Percentiles rank a stretch among this genome's conserved stretches.
phyloP scores from a whole-genome alignment of 768 basidiomycete genomes.

The Phylloporus scabripes region DNA sequence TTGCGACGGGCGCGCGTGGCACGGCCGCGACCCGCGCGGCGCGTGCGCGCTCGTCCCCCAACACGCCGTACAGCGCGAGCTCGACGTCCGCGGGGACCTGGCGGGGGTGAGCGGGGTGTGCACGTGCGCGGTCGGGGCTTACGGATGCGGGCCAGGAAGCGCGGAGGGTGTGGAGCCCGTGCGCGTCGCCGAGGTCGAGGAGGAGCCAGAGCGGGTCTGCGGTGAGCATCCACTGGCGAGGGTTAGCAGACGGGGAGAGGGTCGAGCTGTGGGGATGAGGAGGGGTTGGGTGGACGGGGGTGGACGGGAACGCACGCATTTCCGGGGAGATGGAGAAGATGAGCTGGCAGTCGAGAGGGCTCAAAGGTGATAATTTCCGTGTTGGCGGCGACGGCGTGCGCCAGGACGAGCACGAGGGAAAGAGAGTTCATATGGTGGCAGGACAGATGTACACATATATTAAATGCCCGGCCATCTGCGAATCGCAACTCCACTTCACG shows the following conservation, averaged over 20 bases:
- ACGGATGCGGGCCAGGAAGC: conserved; percentile 55
- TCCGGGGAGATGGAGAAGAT: conserved; percentile 20
- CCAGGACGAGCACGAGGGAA: conserved; percentile 15
- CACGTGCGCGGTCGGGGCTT: conserved; percentile 12
- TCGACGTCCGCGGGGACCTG: conserved; percentile 30
- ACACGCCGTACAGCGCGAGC: conserved; percentile 37
- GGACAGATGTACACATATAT: too few species aligned
- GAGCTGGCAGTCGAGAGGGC: conserved; percentile 22
- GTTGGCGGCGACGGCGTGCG: conserved; percentile 40
- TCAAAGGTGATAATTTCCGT: conserved; percentile 64
- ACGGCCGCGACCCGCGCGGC: conserved; percentile 53
- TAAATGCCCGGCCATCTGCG: conserved; percentile 19
- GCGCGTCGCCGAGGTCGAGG: conserved; percentile 39
- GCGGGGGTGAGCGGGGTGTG: not conserved
- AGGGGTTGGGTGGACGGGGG: not conserved
- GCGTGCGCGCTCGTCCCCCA: conserved; percentile 29
- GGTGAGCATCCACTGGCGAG: conserved; percentile 31
- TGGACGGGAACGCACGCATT: conserved; percentile 23
- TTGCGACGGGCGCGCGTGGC: too few species aligned
- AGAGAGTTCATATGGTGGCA: too few species aligned
- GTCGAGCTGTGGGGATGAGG: conserved; percentile 34
- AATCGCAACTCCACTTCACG: conserved; percentile 12
- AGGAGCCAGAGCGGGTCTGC: conserved; percentile 45
- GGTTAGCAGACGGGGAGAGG: conserved; percentile 30
- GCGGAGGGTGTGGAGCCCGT: conserved; percentile 42